phyloP scores from a whole-genome alignment of 139 green algal species.

The Auxenochlorella pyrenoidosa region DNA sequence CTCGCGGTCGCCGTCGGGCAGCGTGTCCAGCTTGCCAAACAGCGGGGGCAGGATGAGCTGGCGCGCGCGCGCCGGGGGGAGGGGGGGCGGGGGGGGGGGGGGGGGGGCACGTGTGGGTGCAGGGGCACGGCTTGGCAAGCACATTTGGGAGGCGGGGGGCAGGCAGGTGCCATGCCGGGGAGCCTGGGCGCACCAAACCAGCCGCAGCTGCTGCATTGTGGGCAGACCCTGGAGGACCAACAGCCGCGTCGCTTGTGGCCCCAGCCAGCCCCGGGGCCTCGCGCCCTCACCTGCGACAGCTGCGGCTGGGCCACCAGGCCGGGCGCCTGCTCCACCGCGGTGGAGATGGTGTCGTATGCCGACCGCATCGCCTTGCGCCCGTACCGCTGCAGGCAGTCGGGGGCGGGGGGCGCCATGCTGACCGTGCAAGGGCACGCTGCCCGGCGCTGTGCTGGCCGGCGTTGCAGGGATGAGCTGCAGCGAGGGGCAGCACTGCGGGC shows the following conservation, averaged over 20 bases:
- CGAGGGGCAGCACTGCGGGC: neutral
- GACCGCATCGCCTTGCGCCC: conserved; percentile 80
- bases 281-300: neutral
- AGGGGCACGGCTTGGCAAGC: neutral
- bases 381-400: conserved; percentile 53
- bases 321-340: conserved; percentile 65
- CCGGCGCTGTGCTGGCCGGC: no score
- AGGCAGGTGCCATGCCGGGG: neutral
- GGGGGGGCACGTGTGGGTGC: neutral
- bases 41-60: conserved; percentile 35
- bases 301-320: conserved; percentile 20
- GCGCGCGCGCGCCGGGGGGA: neutral
- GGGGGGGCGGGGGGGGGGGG: neutral
- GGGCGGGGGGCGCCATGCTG: no score
- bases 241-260: neutral
- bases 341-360: conserved; percentile 88
- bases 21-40: conserved; percentile 37
- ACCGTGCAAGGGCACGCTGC: no score
- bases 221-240: neutral
- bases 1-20: conserved; percentile 70
- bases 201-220: neutral
- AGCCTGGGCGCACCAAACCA: neutral
- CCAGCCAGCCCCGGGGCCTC: neutral
- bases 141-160: neutral
- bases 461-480: neutral